Percentiles rank a stretch among this genome's conserved stretches.
phyloP scores from a whole-genome alignment of 768 basidiomycete genomes.

The Suillus lakei region DNA sequence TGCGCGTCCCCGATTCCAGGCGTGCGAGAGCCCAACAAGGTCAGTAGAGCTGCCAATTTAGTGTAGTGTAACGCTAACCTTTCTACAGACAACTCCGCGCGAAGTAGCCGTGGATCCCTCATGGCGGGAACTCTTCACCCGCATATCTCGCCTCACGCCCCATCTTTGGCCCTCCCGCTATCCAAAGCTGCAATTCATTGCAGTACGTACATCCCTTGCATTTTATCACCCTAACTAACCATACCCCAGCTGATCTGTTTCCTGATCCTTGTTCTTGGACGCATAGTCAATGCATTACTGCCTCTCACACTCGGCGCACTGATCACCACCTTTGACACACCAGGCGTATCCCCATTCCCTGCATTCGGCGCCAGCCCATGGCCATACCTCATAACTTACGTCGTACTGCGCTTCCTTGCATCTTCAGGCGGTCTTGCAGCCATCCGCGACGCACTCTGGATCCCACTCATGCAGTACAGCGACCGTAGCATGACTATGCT shows the following conservation, averaged over 20 bases:
- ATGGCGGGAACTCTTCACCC: slow-evolving; percentile 70
- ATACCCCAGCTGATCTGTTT: slow-evolving; percentile 62
- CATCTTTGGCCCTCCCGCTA: slow-evolving; percentile 85
- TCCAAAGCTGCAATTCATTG: slow-evolving; percentile 67
- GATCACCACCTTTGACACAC: slow-evolving; percentile 25
- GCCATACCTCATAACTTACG: slow-evolving; percentile 71
- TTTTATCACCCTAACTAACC: slow-evolving; percentile 11
- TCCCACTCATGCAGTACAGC: slow-evolving; percentile 88
- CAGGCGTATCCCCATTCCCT: slow-evolving; percentile 17
- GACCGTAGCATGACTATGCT: slow-evolving; percentile 64
- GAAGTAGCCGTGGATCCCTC: slow-evolving; percentile 66
- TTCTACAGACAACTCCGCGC: slow-evolving; percentile 38
- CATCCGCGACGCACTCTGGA: slow-evolving; percentile 75
- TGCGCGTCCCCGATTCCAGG: slow-evolving; percentile 47
- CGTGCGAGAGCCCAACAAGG: slow-evolving; percentile 7
- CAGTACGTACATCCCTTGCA: slow-evolving; percentile 42
- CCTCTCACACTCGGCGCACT: slow-evolving; percentile 70
- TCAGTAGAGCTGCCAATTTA: background rate
- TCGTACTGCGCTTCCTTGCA: slow-evolving; percentile 72
- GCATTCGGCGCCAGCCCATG: slow-evolving; percentile 55
- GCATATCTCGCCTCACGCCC: slow-evolving; percentile 70
- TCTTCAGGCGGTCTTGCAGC: slow-evolving; percentile 78
- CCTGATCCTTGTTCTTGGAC: slow-evolving; percentile 70
- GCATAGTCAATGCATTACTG: slow-evolving; percentile 74
- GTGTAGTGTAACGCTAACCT: background rate